A percentile compares a stretch with the other conserved stretches of the same genome.
phyloP scores from a whole-genome alignment of 306 rosid genomes.

The Citrullus amarus region DNA sequence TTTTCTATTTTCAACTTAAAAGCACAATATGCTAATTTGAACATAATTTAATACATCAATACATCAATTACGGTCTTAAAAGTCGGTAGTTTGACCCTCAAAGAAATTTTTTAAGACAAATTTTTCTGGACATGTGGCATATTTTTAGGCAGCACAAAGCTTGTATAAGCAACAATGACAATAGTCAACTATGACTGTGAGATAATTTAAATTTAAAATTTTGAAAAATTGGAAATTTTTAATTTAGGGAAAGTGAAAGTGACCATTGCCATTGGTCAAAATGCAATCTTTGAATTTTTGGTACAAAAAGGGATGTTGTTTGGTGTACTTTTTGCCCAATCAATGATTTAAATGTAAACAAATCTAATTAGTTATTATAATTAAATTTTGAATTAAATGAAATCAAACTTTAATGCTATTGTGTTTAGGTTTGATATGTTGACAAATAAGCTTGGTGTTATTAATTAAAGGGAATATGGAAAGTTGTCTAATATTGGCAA shows the following conservation, averaged over 20 bases:
- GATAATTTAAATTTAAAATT: not conserved
- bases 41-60: too few species aligned
- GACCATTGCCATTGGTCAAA: not conserved
- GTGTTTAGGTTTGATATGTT: not conserved
- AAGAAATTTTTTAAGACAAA: too few species aligned
- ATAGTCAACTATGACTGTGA: not conserved
- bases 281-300: not conserved
- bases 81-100: not conserved
- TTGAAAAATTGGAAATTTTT: not conserved
- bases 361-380: not conserved
- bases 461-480: too few species aligned
- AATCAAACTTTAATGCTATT: not conserved
- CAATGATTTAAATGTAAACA: not conserved
- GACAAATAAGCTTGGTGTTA: not conserved
- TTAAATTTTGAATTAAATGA: not conserved
- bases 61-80: too few species aligned
- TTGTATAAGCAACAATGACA: not conserved
- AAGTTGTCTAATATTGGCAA: not conserved
- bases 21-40: too few species aligned
- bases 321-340: not conserved
- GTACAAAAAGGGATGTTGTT: not conserved
- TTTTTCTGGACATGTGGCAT: not conserved
- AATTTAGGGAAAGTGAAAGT: too few species aligned
- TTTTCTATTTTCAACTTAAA: too few species aligned
- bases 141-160: not conserved